phyloP scores from a whole-genome alignment of 345 rosid genomes.

The Euphorbia tirucalli region DNA sequence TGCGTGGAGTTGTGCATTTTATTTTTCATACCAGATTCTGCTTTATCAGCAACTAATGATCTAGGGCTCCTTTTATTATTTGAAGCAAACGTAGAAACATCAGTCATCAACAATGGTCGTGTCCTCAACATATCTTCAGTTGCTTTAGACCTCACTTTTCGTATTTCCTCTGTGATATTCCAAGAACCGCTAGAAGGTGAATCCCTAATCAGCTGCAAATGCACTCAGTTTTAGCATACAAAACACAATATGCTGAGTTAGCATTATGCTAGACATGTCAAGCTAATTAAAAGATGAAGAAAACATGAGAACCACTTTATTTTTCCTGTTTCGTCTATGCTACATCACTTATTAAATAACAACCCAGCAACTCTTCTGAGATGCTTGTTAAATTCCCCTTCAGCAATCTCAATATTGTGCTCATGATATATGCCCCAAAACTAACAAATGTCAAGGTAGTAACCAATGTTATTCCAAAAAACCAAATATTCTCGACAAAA shows the following conservation, averaged over 20 bases:
- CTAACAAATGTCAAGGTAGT: neutral
- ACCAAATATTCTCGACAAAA: neutral
- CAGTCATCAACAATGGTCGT: constrained; percentile 39
- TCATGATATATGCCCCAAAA: neutral
- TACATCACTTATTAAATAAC: neutral
- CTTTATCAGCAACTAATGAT: constrained; percentile 22
- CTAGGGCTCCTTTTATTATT: constrained; percentile 33
- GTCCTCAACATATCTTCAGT: constrained; percentile 75
- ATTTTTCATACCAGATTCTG: constrained; percentile 30
- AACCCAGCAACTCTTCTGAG: neutral
- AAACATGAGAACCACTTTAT: neutral
- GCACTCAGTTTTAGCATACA: constrained; percentile 30
- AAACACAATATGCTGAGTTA: constrained; percentile 15
- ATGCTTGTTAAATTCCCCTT: constrained; percentile 7
- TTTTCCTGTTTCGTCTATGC: neutral
- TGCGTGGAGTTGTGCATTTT: constrained; percentile 21
- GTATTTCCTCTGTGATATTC: constrained; percentile 83
- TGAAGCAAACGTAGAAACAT: constrained; percentile 45
- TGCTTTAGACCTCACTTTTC: constrained; percentile 85
- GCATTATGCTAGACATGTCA: neutral
- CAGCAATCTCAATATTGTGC: neutral
- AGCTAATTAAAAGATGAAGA: neutral
- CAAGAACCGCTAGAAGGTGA: constrained; percentile 54
- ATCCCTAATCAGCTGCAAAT: constrained; percentile 64
- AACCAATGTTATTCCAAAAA: neutral